Conservation (phyloP, 768 basidiomycete species). For the Lactifluus rugatus region DNA sequence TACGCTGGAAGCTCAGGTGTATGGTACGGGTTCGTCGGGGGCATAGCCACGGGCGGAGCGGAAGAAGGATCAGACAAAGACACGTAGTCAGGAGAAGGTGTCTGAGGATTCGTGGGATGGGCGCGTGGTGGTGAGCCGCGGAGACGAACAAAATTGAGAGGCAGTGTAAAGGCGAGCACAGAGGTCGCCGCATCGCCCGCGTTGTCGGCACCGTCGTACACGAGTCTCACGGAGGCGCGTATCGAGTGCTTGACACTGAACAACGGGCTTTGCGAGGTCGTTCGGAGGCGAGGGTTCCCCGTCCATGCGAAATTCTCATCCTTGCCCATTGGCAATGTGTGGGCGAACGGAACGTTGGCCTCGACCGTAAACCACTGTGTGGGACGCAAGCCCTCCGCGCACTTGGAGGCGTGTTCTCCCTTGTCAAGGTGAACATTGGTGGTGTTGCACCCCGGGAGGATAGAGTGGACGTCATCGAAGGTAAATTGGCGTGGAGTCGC, state of each 20-base stretch:
- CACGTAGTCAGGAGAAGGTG: conserved; percentile 16
- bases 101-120: conserved; percentile 16
- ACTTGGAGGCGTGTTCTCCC: conserved; percentile 40
- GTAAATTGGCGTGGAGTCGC: conserved; percentile 20
- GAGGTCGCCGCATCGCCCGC: conserved; percentile 16
- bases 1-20: conserved; percentile 52
- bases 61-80: conserved; percentile 9
- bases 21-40: conserved; percentile 18
- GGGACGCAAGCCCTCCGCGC: conserved; percentile 26
- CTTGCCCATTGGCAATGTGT: conserved; percentile 18
- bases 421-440: conserved; percentile 41
- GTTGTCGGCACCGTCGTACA: conserved; percentile 3
- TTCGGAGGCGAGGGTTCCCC: conserved; percentile 11
- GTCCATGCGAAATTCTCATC: background rate
- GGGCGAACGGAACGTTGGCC: conserved; percentile 40
- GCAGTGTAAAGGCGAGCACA: conserved; percentile 33
- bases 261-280: conserved; percentile 5
- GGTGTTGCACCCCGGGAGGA: conserved; percentile 39
- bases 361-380: conserved; percentile 52
- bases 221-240: conserved; percentile 1
- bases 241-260: conserved; percentile 23
- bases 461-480: conserved; percentile 36
- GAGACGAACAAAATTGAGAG: conserved; percentile 40
- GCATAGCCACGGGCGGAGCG: background rate
- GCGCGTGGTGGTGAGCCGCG: conserved; percentile 27